A percentile compares a stretch with the other conserved stretches of the same genome.
These are phyloP conservation scores for Calonectria crousiana DNA, from an alignment of 2,329 filamentous ascomycete genomes.

Conservation along the genomic window DNA sequence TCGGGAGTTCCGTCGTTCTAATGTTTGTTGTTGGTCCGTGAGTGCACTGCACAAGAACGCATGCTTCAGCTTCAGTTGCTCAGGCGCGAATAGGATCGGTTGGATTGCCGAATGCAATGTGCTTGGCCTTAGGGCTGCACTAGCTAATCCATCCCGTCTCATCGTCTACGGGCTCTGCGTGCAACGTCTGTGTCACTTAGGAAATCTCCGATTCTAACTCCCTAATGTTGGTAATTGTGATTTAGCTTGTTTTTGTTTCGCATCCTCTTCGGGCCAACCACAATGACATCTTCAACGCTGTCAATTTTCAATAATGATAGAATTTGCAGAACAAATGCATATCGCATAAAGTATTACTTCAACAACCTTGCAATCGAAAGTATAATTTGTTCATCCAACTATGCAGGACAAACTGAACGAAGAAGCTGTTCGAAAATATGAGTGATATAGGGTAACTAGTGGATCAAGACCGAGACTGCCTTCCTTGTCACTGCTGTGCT, in stretches of 20 bases:
- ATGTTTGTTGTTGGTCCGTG: background rate
- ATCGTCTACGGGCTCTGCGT: too few relatives aligned
- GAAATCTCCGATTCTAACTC: background rate
- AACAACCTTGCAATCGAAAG: background rate
- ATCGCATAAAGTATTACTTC: rapidly evolving
- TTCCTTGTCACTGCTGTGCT: background rate
- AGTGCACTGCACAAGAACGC: background rate
- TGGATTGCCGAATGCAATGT: background rate
- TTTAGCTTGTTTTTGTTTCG: background rate
- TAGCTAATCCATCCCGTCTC: background rate
- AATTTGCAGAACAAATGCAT: too few relatives aligned
- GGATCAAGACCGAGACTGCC: background rate
- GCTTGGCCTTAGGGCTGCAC: background rate
- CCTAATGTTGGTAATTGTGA: background rate
- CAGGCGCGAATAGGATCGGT: background rate
- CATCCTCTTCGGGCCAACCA: too few relatives aligned
- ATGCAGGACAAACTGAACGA: too few relatives aligned
- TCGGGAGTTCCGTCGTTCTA: background rate
- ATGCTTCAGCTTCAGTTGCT: background rate
- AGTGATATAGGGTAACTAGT: background rate
- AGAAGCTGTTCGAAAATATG: background rate
- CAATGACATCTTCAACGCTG: too few relatives aligned
- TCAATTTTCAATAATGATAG: background rate
- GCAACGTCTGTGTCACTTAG: background rate
- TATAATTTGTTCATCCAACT: background rate